A percentile compares a stretch with the other conserved stretches of the same genome.
phyloP scores from a whole-genome alignment of 352 stramenopile genomes.

The Pythium oligandrum region DNA sequence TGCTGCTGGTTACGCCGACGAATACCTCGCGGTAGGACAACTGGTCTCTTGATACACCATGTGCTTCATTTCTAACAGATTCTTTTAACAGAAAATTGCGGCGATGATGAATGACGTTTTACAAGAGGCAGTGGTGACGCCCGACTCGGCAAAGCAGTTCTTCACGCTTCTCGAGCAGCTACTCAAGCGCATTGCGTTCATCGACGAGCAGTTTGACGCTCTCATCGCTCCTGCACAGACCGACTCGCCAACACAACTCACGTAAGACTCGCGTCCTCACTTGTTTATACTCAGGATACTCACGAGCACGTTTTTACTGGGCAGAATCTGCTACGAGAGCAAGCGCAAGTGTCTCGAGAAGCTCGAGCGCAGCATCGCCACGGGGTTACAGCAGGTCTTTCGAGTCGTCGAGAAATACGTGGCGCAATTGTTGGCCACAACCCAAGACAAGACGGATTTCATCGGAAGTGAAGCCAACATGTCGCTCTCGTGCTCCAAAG shows the following conservation, averaged over 20 bases:
- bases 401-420: slow-evolving; percentile 62
- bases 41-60: background rate
- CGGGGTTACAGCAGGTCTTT: slow-evolving; percentile 47
- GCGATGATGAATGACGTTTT: slow-evolving; percentile 52
- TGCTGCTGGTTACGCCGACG: slow-evolving; percentile 48
- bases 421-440: slow-evolving; percentile 34
- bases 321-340: slow-evolving; percentile 73
- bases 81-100: slow-evolving; percentile 41
- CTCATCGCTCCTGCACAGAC: slow-evolving; percentile 30
- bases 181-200: slow-evolving; percentile 50
- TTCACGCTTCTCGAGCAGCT: slow-evolving; percentile 62
- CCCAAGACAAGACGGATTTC: slow-evolving; percentile 76
- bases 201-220: slow-evolving; percentile 57
- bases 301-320: too few relatives aligned
- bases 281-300: background rate
- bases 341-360: slow-evolving; percentile 66
- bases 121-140: slow-evolving; percentile 53
- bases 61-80: background rate
- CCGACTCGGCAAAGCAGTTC: slow-evolving; percentile 58
- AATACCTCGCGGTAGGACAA: slow-evolving; percentile 48
- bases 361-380: slow-evolving; percentile 47
- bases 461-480: slow-evolving; percentile 68
- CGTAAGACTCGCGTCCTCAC: slow-evolving; percentile 28
- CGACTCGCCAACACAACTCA: slow-evolving; percentile 66
- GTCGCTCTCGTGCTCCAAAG: slow-evolving; percentile 64